These are phyloP conservation scores for Coemansia sp. DNA, from an alignment of 192 early-diverging fungal species.

Conservation along the genomic window DNA sequence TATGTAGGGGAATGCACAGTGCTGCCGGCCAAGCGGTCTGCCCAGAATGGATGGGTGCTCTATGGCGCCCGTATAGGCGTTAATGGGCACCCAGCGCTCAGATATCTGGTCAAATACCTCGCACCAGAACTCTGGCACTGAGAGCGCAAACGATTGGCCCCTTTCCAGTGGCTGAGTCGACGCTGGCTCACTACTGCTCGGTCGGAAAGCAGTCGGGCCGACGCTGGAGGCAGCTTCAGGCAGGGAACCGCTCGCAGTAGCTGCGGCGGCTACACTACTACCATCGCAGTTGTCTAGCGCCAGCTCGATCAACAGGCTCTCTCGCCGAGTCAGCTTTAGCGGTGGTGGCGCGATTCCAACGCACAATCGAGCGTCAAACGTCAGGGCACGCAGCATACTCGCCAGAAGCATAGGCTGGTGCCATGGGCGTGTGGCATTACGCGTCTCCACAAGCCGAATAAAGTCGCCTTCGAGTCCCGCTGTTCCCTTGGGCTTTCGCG, in stretches of 20 bases:
- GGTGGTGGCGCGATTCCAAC: conserved; percentile 31
- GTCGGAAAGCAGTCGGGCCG: no score
- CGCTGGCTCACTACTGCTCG: background rate
- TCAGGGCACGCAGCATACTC: conserved; percentile 30
- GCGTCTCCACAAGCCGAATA: conserved; percentile 16
- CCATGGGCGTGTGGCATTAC: conserved; percentile 25
- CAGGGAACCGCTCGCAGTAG: background rate
- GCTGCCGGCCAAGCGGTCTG: background rate
- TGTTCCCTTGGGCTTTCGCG: background rate
- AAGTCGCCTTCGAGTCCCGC: conserved; percentile 13
- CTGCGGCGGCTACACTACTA: background rate
- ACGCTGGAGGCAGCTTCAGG: background rate
- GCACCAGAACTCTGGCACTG: conserved; percentile 61
- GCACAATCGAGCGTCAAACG: conserved; percentile 38
- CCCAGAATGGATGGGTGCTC: conserved; percentile 18
- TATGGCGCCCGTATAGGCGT: conserved; percentile 25
- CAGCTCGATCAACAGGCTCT: conserved; percentile 27
- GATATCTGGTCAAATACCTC: conserved; percentile 58
- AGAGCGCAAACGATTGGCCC: background rate
- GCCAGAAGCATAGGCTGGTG: conserved; percentile 44
- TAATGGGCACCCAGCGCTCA: conserved; percentile 60
- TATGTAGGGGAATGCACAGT: conserved; percentile 21
- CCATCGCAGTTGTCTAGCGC: background rate
- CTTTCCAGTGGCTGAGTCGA: background rate
- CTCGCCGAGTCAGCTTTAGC: conserved; percentile 33